These are phyloP conservation scores for Sergeia podlipaevii DNA, from an alignment of 208 protist species.

Conservation along the genomic window DNA sequence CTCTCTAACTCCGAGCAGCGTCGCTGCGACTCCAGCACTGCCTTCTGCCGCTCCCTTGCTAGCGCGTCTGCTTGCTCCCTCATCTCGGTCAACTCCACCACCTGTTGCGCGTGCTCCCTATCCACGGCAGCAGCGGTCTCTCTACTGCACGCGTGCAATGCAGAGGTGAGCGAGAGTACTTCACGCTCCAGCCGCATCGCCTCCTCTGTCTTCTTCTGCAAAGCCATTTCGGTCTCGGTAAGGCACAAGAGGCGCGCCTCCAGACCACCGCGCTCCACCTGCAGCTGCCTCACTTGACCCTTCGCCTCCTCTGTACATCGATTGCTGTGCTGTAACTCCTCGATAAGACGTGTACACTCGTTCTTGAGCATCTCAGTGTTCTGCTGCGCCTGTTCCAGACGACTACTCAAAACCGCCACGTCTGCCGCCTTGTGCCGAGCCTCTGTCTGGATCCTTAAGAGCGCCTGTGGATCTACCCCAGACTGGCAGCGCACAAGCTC, in stretches of 20 bases:
- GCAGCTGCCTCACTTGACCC: slow-evolving; percentile 47
- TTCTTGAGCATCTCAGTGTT: slow-evolving; percentile 67
- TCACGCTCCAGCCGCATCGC: slow-evolving; percentile 53
- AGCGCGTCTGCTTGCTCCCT: slow-evolving; percentile 58
- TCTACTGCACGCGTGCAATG: slow-evolving; percentile 67
- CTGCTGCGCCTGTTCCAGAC: slow-evolving; percentile 51
- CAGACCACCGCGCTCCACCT: slow-evolving; percentile 55
- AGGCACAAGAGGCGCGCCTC: slow-evolving; percentile 40
- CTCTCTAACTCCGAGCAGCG: slow-evolving; percentile 47
- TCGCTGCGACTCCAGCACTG: slow-evolving; percentile 38
- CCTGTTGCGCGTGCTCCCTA: slow-evolving; percentile 55
- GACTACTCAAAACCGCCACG: slow-evolving; percentile 53
- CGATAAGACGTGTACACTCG: slow-evolving; percentile 66
- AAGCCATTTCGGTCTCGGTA: slow-evolving; percentile 44
- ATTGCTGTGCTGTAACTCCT: slow-evolving; percentile 51
- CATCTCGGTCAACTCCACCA: slow-evolving; percentile 66
- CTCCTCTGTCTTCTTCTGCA: slow-evolving; percentile 63
- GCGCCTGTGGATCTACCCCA: background rate
- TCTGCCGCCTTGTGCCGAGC: slow-evolving; percentile 46
- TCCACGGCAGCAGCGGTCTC: slow-evolving; percentile 81
- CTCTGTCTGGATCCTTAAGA: slow-evolving; percentile 36
- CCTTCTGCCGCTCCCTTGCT: slow-evolving; percentile 54
- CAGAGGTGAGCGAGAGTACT: slow-evolving; percentile 50
- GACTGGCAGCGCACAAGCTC: slow-evolving; percentile 13
- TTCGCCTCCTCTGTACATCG: slow-evolving; percentile 38